Percentiles rank a stretch among this genome's conserved stretches.
phyloP scores from a whole-genome alignment of 345 rosid genomes.

The Aegle marmelos region DNA sequence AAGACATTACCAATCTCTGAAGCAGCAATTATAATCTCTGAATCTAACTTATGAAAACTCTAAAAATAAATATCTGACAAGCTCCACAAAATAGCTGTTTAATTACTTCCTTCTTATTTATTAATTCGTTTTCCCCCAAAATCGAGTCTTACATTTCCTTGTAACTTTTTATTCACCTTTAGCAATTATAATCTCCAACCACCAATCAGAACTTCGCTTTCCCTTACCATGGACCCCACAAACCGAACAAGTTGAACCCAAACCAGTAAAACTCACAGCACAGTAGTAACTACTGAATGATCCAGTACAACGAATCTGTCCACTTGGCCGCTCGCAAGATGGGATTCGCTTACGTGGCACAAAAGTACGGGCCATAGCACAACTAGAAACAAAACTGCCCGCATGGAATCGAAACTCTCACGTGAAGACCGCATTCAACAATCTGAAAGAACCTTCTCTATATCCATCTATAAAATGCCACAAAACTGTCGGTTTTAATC shows the following conservation, averaged over 20 bases:
- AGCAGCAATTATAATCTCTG: no score
- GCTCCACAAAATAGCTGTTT: no score
- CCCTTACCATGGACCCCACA: not conserved
- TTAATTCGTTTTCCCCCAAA: no score
- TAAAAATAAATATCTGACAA: no score
- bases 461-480: constrained; percentile 17
- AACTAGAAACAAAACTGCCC: not conserved
- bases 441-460: constrained; percentile 23
- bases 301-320: not conserved
- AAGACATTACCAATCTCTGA: no score
- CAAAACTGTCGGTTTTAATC: not conserved
- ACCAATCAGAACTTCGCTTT: not conserved
- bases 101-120: no score
- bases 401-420: not conserved
- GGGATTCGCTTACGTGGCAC: not conserved
- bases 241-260: not conserved
- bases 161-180: no score
- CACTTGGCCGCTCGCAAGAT: not conserved
- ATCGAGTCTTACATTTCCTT: no score
- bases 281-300: no score
- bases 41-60: no score
- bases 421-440: constrained; percentile 10
- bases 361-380: accelerated
- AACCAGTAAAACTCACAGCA: not conserved
- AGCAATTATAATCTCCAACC: not conserved